Conservation (phyloP, 1,284 basidiomycete species). For the Cerrena zonata region DNA sequence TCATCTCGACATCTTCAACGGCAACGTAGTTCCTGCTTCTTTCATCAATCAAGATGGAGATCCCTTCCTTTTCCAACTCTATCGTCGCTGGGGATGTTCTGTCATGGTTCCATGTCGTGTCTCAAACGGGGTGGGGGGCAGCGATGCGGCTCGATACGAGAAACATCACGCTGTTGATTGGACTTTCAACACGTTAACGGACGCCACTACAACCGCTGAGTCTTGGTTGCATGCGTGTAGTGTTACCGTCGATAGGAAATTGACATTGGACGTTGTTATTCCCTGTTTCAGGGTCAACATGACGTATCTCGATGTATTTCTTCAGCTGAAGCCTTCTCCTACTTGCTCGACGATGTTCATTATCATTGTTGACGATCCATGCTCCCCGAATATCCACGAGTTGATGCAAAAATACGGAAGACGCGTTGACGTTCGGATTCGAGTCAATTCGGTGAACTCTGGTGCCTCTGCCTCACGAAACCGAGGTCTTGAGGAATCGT, state of each 20-base stretch:
- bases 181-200: too few relatives aligned
- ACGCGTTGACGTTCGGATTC: constrained; percentile 44
- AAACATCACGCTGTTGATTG: too few relatives aligned
- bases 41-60: constrained; percentile 60
- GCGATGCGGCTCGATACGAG: constrained; percentile 39
- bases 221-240: too few relatives aligned
- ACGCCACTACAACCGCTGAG: too few relatives aligned
- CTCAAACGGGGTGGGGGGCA: constrained; percentile 43
- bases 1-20: constrained; percentile 52
- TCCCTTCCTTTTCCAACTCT: constrained; percentile 54
- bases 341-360: too few relatives aligned
- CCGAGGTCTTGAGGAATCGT: constrained; percentile 41
- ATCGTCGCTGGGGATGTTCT: constrained; percentile 50
- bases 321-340: too few relatives aligned
- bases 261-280: too few relatives aligned
- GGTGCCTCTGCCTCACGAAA: constrained; percentile 49
- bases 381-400: constrained; percentile 32
- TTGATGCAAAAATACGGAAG: constrained; percentile 32
- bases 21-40: constrained; percentile 42
- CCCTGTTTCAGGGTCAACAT: too few relatives aligned
- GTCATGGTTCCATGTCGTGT: constrained; percentile 40
- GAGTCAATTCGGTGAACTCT: constrained; percentile 37
- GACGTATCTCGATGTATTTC: too few relatives aligned
- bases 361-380: constrained; percentile 52
- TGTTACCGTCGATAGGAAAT: too few relatives aligned